phyloP scores from a whole-genome alignment of 352 stramenopile species.

The Achlya hypogyna region DNA sequence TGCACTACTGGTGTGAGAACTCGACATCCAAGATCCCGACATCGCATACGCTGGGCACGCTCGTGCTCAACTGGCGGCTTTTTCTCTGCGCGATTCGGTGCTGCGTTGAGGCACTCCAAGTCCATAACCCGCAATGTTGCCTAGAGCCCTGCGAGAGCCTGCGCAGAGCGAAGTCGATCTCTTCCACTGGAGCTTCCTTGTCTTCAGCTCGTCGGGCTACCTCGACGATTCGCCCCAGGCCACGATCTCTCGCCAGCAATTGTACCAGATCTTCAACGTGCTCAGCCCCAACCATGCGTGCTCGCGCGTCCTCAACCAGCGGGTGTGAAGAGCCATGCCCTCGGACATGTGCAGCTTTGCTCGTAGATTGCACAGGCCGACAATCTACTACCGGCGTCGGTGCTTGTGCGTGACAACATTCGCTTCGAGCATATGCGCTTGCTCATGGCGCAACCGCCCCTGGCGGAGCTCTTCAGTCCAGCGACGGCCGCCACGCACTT shows the following conservation, averaged over 20 bases:
- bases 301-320: conserved; percentile 40
- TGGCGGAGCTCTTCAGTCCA: conserved; percentile 35
- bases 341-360: background rate
- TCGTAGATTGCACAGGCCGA: conserved; percentile 10
- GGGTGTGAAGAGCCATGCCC: conserved; percentile 22
- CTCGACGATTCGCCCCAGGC: conserved; percentile 34
- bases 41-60: background rate
- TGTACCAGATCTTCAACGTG: conserved; percentile 47
- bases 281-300: conserved; percentile 37
- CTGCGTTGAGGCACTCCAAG: conserved; percentile 1
- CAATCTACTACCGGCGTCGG: background rate
- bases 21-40: conserved; percentile 31
- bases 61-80: conserved; percentile 55
- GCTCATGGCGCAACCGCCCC: conserved; percentile 33
- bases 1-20: conserved; percentile 57
- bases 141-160: conserved; percentile 47
- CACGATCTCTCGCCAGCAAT: conserved; percentile 30
- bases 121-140: background rate
- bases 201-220: conserved; percentile 43
- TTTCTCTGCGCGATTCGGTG: conserved; percentile 49
- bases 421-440: background rate
- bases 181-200: conserved; percentile 43
- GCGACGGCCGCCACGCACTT: conserved; percentile 36
- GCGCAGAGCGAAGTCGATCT: conserved; percentile 44
- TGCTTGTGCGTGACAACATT: background rate